These are phyloP conservation scores for Erigeron philadelphicus DNA, from an alignment of 140 eudicot genomes.

Conservation along the genomic window DNA sequence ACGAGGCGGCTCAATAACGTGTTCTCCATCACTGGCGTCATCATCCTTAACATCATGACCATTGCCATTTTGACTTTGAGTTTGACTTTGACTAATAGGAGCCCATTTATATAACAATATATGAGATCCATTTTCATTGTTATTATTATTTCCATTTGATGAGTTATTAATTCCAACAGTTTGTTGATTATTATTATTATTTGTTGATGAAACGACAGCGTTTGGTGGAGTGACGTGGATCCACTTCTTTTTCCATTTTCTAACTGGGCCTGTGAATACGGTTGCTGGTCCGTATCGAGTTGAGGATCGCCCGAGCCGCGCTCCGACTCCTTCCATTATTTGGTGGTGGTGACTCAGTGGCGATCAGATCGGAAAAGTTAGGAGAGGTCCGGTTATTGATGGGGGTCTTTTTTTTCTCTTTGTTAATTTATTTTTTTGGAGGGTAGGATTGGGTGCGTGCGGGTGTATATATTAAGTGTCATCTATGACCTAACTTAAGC, in stretches of 20 bases:
- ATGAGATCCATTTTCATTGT: slow-evolving; percentile 51
- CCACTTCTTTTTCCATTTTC: slow-evolving; percentile 99
- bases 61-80: slow-evolving; percentile 13
- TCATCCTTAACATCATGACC: slow-evolving; percentile 31
- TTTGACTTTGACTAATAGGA: slow-evolving; percentile 49
- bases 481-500: no score
- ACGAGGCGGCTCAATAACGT: slow-evolving; percentile 45
- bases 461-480: neutral
- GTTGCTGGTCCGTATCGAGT: slow-evolving; percentile 87
- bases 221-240: slow-evolving; percentile 59
- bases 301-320: slow-evolving; percentile 88
- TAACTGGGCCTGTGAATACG: slow-evolving; percentile 88
- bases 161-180: slow-evolving; percentile 14
- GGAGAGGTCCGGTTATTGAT: slow-evolving; percentile 9
- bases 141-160: slow-evolving; percentile 27
- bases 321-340: slow-evolving; percentile 95
- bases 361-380: slow-evolving; percentile 23
- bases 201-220: slow-evolving; percentile 23
- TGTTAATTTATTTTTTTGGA: slow-evolving; percentile 1
- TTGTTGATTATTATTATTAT: slow-evolving; percentile 29
- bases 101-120: slow-evolving; percentile 81
- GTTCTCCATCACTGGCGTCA: slow-evolving; percentile 25
- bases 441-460: slow-evolving; percentile 26
- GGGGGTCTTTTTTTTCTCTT: neutral
- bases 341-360: slow-evolving; percentile 30